Evolutionary conservation across 306 rosid species (phyloP).

Genomic region (Morella rubra): DNA sequence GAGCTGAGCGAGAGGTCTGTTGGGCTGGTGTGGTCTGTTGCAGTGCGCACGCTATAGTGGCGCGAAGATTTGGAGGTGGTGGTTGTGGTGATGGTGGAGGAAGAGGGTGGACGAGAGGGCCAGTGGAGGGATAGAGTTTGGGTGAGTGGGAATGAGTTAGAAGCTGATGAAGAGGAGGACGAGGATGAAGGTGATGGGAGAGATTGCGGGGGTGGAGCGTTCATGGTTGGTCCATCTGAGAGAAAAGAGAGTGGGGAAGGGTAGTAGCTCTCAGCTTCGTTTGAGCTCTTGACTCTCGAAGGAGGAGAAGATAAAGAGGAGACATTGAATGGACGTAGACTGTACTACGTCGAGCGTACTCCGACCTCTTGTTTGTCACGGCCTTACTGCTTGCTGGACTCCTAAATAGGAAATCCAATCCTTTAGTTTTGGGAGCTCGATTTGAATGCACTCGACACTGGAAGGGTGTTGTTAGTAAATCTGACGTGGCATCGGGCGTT

Average conservation of each 20-base stretch:
- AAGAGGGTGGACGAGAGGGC: slow-evolving; percentile 30
- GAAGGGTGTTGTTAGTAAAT: too few species aligned
- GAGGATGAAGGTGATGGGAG: slow-evolving; percentile 22
- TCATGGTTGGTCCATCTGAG: slow-evolving; percentile 70
- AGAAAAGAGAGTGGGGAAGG: neutral
- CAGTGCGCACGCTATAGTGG: slow-evolving; percentile 22
- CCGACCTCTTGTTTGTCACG: slow-evolving; percentile 39
- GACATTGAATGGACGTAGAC: slow-evolving; percentile 38
- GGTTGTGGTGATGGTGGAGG: slow-evolving; percentile 26
- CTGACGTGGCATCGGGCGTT: too few species aligned
- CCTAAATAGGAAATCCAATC: too few species aligned
- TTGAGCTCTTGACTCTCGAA: neutral
- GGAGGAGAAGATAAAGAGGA: slow-evolving; percentile 2
- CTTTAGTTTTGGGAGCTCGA: too few species aligned
- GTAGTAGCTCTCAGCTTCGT: neutral
- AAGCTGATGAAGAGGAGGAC: slow-evolving; percentile 23
- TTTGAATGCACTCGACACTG: too few species aligned
- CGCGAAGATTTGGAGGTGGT: slow-evolving; percentile 27
- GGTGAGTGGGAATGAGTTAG: slow-evolving; percentile 26
- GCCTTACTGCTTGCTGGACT: neutral
- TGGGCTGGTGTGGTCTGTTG: slow-evolving; percentile 41
- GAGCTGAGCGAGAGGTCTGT: too few species aligned
- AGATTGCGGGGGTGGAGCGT: slow-evolving; percentile 32
- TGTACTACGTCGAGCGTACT: slow-evolving; percentile 46
- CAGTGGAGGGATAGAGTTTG: slow-evolving; percentile 25